Conservation (phyloP, 805 yeast genomes). For the Candida rishiriensis region DNA sequence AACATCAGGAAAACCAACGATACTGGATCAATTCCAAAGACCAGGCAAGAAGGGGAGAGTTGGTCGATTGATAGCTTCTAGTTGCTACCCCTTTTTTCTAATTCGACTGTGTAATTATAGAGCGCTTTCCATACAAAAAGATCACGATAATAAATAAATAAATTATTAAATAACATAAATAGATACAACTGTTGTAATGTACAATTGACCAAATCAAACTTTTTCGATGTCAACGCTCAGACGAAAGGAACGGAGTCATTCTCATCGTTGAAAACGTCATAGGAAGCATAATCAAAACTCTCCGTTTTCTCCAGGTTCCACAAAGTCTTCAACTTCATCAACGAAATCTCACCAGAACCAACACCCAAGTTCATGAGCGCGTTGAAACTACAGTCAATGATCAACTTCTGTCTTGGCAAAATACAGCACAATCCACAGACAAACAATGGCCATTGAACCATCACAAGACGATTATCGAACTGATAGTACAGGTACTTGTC, state of each 20-base stretch:
- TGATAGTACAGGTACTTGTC: conserved; percentile 28
- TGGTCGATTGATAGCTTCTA: conserved; percentile 15
- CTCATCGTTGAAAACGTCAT: conserved; percentile 27
- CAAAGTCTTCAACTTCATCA: conserved; percentile 25
- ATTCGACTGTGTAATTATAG: background rate
- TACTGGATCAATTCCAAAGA: conserved; percentile 36
- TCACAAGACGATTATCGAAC: conserved; percentile 31
- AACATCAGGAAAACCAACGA: conserved; percentile 32
- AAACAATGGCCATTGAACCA: conserved; percentile 36
- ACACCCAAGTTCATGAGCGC: conserved; percentile 31
- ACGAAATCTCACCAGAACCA: conserved; percentile 33
- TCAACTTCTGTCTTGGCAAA: conserved; percentile 25
- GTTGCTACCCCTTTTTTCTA: background rate
- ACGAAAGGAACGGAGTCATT: conserved; percentile 34
- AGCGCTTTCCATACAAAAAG: background rate
- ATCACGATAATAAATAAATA: background rate
- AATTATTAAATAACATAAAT: background rate
- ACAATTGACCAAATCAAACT: too few species aligned
- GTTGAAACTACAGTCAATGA: conserved; percentile 32
- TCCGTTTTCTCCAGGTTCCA: conserved; percentile 29
- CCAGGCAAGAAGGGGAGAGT: conserved; percentile 32
- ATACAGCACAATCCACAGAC: conserved; percentile 32
- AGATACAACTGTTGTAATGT: too few species aligned
- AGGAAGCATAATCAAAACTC: conserved; percentile 20
- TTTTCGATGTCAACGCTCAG: too few species aligned